These are phyloP conservation scores for Xylaria cubensis DNA, from an alignment of 495 filamentous ascomycete genomes.

Conservation along the genomic window DNA sequence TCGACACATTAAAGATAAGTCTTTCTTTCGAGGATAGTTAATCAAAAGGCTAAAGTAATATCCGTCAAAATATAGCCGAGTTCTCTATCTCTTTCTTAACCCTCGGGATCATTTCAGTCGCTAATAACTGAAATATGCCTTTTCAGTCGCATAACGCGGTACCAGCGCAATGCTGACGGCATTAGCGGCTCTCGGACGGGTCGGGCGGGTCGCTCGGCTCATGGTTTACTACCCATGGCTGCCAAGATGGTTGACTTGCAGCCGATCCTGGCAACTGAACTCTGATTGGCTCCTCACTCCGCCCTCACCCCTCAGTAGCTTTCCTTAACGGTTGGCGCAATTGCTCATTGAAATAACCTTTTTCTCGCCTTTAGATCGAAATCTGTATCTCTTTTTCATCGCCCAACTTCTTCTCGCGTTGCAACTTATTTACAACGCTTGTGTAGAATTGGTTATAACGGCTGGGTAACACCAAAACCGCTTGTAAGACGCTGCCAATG, in stretches of 20 bases:
- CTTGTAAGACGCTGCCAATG: neutral
- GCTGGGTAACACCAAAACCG: neutral
- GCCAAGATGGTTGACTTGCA: slow-evolving; percentile 23
- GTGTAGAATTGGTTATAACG: neutral
- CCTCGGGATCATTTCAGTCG: neutral
- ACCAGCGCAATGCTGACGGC: neutral
- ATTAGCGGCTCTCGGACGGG: slow-evolving; percentile 28
- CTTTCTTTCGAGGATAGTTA: neutral
- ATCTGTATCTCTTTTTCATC: neutral
- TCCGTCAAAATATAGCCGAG: neutral
- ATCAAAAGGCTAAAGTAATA: neutral
- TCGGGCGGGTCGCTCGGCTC: slow-evolving; percentile 4
- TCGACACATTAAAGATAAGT: neutral
- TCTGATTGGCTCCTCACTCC: neutral
- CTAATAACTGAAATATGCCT: no score
- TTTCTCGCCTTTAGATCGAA: neutral
- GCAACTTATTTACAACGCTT: neutral
- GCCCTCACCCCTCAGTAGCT: neutral
- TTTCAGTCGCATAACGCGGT: neutral
- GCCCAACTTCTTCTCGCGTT: neutral
- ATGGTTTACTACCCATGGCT: neutral
- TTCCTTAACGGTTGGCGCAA: slow-evolving; percentile 2
- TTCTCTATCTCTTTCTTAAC: neutral
- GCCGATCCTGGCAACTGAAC: neutral
- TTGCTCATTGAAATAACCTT: neutral